These are phyloP conservation scores for Elaeis guineensis DNA, from an alignment of 176 grass and related monocot species.

Conservation along the genomic window DNA sequence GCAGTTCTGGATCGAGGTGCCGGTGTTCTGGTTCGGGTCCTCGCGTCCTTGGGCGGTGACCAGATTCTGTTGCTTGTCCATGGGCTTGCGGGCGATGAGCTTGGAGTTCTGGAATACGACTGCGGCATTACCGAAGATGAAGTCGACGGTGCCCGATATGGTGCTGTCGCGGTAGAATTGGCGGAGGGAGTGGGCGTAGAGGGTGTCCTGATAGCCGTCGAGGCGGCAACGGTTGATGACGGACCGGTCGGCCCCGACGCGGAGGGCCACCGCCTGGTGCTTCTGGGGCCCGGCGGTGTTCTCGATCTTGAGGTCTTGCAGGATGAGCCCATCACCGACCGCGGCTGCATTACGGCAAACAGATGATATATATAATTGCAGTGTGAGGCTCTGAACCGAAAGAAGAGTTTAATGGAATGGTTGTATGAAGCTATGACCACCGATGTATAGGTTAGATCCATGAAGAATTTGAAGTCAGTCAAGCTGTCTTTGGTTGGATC, in stretches of 20 bases:
- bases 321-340: constrained; percentile 43
- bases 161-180: constrained; percentile 46
- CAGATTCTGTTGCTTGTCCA: constrained; percentile 36
- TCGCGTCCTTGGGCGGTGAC: constrained; percentile 57
- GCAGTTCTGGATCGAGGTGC: constrained; percentile 41
- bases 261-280: constrained; percentile 61
- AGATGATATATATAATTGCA: too few relatives aligned
- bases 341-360: constrained; percentile 23
- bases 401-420: too few relatives aligned
- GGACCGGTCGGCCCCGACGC: constrained; percentile 46
- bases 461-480: too few relatives aligned
- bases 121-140: constrained; percentile 53
- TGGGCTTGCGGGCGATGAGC: constrained; percentile 33
- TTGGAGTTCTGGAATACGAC: constrained; percentile 40
- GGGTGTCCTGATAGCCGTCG: constrained; percentile 36
- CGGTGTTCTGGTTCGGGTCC: constrained; percentile 68
- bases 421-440: too few relatives aligned
- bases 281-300: constrained; percentile 42
- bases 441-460: too few relatives aligned
- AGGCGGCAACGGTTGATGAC: constrained; percentile 40
- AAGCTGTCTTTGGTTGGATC: too few relatives aligned
- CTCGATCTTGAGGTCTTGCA: constrained; percentile 37
- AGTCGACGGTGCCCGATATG: constrained; percentile 59
- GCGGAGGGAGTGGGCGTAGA: constrained; percentile 41
- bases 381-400: too few relatives aligned